phyloP scores from a whole-genome alignment of 2,329 filamentous ascomycete species.

The Penicillium sclerotiorum region DNA sequence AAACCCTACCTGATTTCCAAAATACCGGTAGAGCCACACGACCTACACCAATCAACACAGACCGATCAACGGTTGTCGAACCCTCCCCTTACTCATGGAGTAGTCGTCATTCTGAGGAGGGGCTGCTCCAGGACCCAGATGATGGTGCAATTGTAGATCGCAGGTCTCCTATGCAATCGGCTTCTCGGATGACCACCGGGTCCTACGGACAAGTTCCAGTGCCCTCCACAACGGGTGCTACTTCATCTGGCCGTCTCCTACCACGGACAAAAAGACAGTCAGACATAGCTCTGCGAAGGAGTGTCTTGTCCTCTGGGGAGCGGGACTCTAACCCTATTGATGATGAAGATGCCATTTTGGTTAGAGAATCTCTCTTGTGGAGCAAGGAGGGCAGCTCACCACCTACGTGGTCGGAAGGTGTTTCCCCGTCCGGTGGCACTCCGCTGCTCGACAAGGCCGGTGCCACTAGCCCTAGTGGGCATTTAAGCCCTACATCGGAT shows the following conservation, averaged over 20 bases:
- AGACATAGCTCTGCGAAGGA: conserved; percentile 35
- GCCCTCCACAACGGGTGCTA: conserved; percentile 29
- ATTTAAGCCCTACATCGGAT: conserved; percentile 14
- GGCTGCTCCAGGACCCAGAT: conserved; percentile 47
- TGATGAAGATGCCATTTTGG: conserved; percentile 44
- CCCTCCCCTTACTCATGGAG: conserved; percentile 56
- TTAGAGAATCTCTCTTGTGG: conserved; percentile 37
- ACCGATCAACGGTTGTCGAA: conserved; percentile 48
- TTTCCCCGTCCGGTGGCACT: conserved; percentile 28
- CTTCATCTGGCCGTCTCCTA: conserved; percentile 36
- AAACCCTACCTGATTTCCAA: conserved; percentile 19
- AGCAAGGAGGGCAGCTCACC: conserved; percentile 28
- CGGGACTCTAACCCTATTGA: conserved; percentile 33
- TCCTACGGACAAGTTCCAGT: conserved; percentile 24
- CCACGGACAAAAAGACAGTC: conserved; percentile 27
- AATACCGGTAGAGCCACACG: conserved; percentile 30
- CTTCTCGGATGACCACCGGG: conserved; percentile 16
- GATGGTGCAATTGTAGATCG: conserved; percentile 18
- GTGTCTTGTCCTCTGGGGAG: conserved; percentile 31
- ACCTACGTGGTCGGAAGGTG: conserved; percentile 24
- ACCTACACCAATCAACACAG: conserved; percentile 49
- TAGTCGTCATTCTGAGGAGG: conserved; percentile 54
- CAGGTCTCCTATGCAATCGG: conserved; percentile 13
- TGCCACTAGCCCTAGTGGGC: conserved; percentile 9
- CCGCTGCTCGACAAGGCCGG: conserved; percentile 31